phyloP scores from a whole-genome alignment of 2,329 filamentous ascomycete species.

The Colletotrichum sp. region DNA sequence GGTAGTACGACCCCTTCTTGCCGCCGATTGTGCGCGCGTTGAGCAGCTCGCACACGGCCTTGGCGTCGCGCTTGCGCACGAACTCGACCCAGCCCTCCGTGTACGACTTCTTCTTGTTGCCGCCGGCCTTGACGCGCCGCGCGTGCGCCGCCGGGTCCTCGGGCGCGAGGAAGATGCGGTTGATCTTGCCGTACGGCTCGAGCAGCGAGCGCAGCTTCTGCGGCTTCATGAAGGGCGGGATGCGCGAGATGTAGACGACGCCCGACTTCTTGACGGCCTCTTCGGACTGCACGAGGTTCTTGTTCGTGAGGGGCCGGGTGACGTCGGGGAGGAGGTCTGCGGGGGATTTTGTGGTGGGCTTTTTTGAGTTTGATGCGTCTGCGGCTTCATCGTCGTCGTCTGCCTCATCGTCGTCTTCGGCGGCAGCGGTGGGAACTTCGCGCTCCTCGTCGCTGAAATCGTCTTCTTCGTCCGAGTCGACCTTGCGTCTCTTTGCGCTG shows the following conservation, averaged over 20 bases:
- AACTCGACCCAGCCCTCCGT: constrained; percentile 91
- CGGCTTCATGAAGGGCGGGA: constrained; percentile 90
- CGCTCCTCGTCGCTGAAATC: constrained; percentile 43
- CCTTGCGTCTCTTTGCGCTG: constrained; percentile 67
- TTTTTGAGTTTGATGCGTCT: constrained; percentile 21
- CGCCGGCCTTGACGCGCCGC: constrained; percentile 72
- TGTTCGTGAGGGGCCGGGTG: constrained; percentile 63
- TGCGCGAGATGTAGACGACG: constrained; percentile 82
- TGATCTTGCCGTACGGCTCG: constrained; percentile 75
- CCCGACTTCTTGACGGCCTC: constrained; percentile 75
- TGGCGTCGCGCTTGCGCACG: constrained; percentile 75
- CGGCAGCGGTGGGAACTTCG: constrained; percentile 25
- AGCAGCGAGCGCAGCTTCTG: constrained; percentile 77
- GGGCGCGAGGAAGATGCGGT: constrained; percentile 79
- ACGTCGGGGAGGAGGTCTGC: constrained; percentile 47
- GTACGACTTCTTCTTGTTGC: constrained; percentile 84
- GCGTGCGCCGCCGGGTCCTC: constrained; percentile 73
- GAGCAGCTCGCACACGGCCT: constrained; percentile 75
- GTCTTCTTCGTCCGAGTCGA: constrained; percentile 49
- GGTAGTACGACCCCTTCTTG: constrained; percentile 83
- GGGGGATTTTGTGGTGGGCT: constrained; percentile 21
- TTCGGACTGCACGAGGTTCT: constrained; percentile 70
- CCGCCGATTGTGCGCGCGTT: constrained; percentile 82
- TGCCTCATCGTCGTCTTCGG: constrained; percentile 29
- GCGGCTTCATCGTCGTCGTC: constrained; percentile 28